Conservation (phyloP, 495 filamentous ascomycete genomes). For the Xanthoparmelia taractica region DNA sequence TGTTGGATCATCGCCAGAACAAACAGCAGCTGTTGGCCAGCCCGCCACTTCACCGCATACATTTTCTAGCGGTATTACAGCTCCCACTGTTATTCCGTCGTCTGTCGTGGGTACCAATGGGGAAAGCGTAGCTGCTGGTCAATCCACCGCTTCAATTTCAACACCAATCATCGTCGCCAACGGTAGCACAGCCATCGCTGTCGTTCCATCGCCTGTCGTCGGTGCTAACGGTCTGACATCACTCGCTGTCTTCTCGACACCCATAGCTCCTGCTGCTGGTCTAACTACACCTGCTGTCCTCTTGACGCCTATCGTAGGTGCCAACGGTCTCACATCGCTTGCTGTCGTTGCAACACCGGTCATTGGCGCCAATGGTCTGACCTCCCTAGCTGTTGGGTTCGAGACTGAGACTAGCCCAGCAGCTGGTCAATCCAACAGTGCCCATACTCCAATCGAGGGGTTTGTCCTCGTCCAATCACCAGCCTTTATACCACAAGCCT, state of each 20-base stretch:
- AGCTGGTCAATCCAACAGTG: not conserved
- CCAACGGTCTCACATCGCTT: conserved; percentile 16
- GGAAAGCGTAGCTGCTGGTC: not conserved
- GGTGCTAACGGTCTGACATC: conserved; percentile 17
- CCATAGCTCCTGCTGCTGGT: conserved; percentile 13
- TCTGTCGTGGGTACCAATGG: not conserved
- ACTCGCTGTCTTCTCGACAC: conserved; percentile 14
- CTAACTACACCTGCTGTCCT: conserved; percentile 9
- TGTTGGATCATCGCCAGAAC: not conserved
- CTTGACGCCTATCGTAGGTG: conserved; percentile 14
- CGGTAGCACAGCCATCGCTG: conserved; percentile 4
- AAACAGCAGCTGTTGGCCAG: not conserved
- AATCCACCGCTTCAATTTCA: not conserved
- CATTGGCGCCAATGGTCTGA: conserved; percentile 14
- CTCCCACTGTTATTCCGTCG: conserved; percentile 3
- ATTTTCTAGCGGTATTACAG: not conserved
- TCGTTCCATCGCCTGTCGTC: conserved; percentile 10
- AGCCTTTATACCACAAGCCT: not conserved
- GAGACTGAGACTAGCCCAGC: conserved; percentile 7
- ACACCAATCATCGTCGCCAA: conserved; percentile 4
- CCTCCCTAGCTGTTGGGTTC: conserved; percentile 12
- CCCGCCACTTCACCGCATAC: not conserved
- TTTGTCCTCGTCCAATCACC: conserved; percentile 1
- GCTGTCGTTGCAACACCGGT: conserved; percentile 17
- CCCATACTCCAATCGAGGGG: not conserved